phyloP scores from a whole-genome alignment of 371 early-diverging fungal genomes.

The Syncephalastrum monosporum region DNA sequence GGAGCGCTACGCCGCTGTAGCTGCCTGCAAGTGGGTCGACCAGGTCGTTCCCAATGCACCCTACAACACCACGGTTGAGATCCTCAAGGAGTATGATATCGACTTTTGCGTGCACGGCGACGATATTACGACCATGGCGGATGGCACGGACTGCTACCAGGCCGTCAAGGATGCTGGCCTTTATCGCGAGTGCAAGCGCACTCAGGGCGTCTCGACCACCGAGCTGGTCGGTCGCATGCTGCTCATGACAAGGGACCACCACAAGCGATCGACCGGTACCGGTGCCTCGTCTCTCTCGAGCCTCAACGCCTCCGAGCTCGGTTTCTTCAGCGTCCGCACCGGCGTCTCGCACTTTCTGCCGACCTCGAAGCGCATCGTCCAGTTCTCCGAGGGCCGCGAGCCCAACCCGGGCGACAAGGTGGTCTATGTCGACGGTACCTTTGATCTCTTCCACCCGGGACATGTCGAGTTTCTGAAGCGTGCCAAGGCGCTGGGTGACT shows the following conservation, averaged over 20 bases:
- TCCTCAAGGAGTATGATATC: conserved; percentile 79
- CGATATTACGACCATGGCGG: conserved; percentile 92
- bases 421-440: conserved; percentile 95
- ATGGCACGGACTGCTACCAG: conserved; percentile 95
- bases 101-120: conserved; percentile 97
- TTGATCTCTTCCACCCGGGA: conserved; percentile 96
- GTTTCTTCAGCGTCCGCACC: conserved; percentile 55
- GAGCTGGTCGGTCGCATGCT: conserved; percentile 97
- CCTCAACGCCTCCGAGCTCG: conserved; percentile 63
- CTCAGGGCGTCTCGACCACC: conserved; percentile 91
- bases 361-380: conserved; percentile 82
- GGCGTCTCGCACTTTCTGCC: conserved; percentile 85
- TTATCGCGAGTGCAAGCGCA: conserved; percentile 93
- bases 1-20: conserved; percentile 91
- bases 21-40: conserved; percentile 97
- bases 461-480: conserved; percentile 92
- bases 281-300: conserved; percentile 54
- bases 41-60: conserved; percentile 92
- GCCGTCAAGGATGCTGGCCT: conserved; percentile 93
- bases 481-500: conserved; percentile 85
- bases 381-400: conserved; percentile 82
- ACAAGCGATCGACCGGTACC: conserved; percentile 54
- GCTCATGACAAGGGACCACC: conserved; percentile 87
- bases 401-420: conserved; percentile 66
- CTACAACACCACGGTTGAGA: conserved; percentile 85